Evolutionary conservation across 2,329 filamentous ascomycete genomes (phyloP).

Genomic region (Fusarium concolor): DNA sequence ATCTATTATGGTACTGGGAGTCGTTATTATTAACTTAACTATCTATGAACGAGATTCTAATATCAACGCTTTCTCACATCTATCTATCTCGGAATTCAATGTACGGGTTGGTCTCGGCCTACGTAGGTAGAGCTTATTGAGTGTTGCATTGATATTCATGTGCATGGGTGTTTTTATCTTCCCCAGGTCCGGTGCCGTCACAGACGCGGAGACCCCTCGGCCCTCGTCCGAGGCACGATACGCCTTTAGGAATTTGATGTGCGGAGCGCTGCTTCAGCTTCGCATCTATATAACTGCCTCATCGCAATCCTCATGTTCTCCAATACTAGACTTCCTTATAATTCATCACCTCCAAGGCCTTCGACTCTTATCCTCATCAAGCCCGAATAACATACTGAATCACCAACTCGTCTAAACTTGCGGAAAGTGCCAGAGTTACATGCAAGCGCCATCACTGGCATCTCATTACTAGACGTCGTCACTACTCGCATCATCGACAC

Average conservation of each 20-base stretch:
- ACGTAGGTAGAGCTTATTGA: slow-evolving; percentile 1
- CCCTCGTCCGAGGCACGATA: slow-evolving; percentile 38
- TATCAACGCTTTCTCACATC: background rate
- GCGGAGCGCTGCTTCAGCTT: slow-evolving; percentile 33
- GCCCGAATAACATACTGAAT: background rate
- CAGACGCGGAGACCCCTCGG: slow-evolving; percentile 39
- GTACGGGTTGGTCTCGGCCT: slow-evolving; percentile 26
- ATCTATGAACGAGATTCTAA: background rate
- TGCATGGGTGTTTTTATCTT: slow-evolving; percentile 33
- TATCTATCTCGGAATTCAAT: slow-evolving; percentile 15
- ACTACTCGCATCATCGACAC: slow-evolving; percentile 46
- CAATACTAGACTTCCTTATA: background rate
- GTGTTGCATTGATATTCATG: slow-evolving; percentile 22
- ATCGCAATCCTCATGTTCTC: slow-evolving; percentile 3
- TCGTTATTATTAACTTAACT: background rate
- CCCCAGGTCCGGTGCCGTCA: slow-evolving; percentile 42
- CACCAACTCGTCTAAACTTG: background rate
- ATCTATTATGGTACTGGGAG: background rate
- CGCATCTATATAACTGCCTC: slow-evolving; percentile 31
- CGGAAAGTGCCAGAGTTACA: slow-evolving; percentile 17
- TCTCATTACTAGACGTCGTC: slow-evolving; percentile 29
- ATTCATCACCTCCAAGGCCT: background rate
- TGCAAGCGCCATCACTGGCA: slow-evolving; percentile 19
- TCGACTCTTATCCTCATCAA: background rate
- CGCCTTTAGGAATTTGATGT: slow-evolving; percentile 37